Base-by-base conservation (phyloP, 441 rosid genomes). In the Erysimum pusillum region DNA sequence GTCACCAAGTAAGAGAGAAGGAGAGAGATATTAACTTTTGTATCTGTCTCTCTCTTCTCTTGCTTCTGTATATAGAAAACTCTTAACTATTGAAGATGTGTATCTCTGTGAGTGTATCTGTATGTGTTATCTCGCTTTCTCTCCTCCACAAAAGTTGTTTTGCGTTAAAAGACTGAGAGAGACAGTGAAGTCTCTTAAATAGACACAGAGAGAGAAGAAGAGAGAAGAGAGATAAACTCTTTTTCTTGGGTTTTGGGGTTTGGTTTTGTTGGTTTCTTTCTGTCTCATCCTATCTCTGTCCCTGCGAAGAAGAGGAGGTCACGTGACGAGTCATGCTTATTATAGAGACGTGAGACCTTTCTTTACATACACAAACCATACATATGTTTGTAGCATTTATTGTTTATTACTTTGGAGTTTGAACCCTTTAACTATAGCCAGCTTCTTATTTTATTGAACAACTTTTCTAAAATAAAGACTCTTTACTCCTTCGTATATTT, bases 281-380 rank as follows among this genome's bases (percentile, higher is more conserved):
- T 69, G 82, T 79, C 76, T 68, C 60, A 36, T 73, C 73, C 49
- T 60, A 25, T 35, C 68, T 68, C 65, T 69, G 73, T 51, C 75
- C 46, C 75, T 78, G 74, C 63, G 69, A 63, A 72, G 74, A 51
- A 48, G 65, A 66, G 75, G 80, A 62, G 66, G 80, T 85, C 91
- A 90, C 91, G 92, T 90, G 94, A 85, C 81, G 76, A 74, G 49
- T 64, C 80, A 80, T 81, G 57, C 62, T 73, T 78, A 67, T 73
- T 78, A 78, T 78, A 77, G 77, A 72, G 77, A 77, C 80, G 76
- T 71, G 81, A 71, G 69, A 76, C 76, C 81, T 66, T 72, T 77
- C 67, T 39, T 7, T 52, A 20, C 49, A 68, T 13, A 22, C n/a
- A n/a, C n/a, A n/a, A n/a, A 17, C 8, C 28, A 32, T 45, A 22